Evolutionary conservation across 257 asterid species (phyloP), one percentile per base, ranked within the genome.

Genomic region (Penstemon davidsonii): DNA sequence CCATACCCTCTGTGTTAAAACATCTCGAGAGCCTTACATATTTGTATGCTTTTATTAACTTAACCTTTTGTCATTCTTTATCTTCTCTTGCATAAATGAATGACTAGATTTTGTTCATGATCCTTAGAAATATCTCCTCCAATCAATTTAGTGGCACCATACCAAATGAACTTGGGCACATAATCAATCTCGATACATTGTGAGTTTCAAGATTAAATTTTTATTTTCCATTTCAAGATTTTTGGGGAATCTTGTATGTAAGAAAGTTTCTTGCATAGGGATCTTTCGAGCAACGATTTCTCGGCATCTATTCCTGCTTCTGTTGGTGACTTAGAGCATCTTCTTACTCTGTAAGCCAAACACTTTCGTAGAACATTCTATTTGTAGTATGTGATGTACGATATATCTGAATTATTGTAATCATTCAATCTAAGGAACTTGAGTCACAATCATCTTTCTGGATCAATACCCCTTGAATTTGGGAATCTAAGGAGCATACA

Each of bases 271-370:
- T 18, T 36, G 51, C 42, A 12, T 19, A 94, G 99, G 85, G 99
- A 94, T 81, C 96, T 94, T 55, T 87, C 99, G 3, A 80, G 90
- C 73, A 94, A 91, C 62, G 80, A 78, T 11, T 88, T 94, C 69
- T 76, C 96, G 18, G 99, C 97, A 62, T 66, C 78, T 8, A 66
- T 94, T 75, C 99, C 99, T 25, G 84, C 90, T 66, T 88, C 97
- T 6, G 85, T 88, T 33, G 99, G 99, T 60, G 95, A 88, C 78
- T 78, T 94, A 74, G 99, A 94, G 85, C 99, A 94, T 78, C 96
- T 94, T 64, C 96, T 94, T 70, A 91, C 84, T 41, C 75, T 94
- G 99, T 94, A 81, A 69, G 97, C 60, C 11, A 41, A 8, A 8
- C 19, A 18, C 33, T 37, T 44, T 61, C 60, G 8, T 15, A 3